These are phyloP conservation scores for Trichomonascaceae sp. DNA, from an alignment of 1,139 yeast species.

Conservation along the genomic window DNA sequence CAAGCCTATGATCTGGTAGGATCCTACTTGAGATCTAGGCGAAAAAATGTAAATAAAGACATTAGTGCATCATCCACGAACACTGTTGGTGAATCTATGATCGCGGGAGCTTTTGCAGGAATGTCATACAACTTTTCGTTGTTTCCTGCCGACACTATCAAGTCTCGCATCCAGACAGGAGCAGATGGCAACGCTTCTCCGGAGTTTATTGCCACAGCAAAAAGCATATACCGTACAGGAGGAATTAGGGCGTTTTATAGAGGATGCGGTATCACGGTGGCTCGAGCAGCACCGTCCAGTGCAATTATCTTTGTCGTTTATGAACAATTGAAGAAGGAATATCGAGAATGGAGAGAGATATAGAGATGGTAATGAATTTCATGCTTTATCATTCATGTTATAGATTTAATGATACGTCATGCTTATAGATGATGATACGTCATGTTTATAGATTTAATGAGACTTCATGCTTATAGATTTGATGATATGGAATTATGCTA, in stretches of 20 bases:
- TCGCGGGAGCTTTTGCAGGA: slow-evolving; percentile 87
- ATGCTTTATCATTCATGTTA: no score
- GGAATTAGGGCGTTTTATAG: slow-evolving; percentile 69
- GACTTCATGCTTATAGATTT: no score
- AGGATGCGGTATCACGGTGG: slow-evolving; percentile 77
- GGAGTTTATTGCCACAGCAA: slow-evolving; percentile 35
- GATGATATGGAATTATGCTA: no score
- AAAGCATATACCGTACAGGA: slow-evolving; percentile 39
- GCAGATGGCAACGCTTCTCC: slow-evolving; percentile 11
- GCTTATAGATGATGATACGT: no score
- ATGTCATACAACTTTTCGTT: slow-evolving; percentile 68
- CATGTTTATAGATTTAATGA: not conserved
- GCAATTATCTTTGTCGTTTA: slow-evolving; percentile 80
- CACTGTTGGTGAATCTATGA: slow-evolving; percentile 50
- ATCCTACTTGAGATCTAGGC: slow-evolving; percentile 32
- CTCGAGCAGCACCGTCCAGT: slow-evolving; percentile 83
- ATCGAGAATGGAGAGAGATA: not conserved
- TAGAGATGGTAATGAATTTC: no score
- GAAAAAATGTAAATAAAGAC: slow-evolving; percentile 3
- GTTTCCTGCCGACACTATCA: slow-evolving; percentile 88
- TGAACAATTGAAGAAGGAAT: slow-evolving; percentile 48
- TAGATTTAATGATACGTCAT: slow-evolving; percentile 19
- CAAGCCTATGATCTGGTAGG: slow-evolving; percentile 70
- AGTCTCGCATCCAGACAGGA: slow-evolving; percentile 78
- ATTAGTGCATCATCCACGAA: slow-evolving; percentile 6